phyloP scores from a whole-genome alignment of 108 stramenopile species.

The Conticribra weissflogii region DNA sequence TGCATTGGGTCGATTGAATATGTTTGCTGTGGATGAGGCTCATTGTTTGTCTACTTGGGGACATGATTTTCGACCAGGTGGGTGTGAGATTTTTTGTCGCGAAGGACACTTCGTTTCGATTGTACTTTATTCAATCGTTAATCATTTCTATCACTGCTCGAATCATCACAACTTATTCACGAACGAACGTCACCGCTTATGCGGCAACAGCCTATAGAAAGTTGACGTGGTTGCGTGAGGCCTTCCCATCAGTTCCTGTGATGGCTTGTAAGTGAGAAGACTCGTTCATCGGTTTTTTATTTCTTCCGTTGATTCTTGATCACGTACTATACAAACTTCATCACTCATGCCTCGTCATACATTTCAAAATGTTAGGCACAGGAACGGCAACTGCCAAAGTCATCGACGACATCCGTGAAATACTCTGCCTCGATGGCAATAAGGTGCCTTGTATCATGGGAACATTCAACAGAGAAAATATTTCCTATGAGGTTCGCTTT shows the following conservation, averaged over 20 bases:
- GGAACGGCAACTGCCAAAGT: slow-evolving; percentile 95
- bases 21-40: slow-evolving; percentile 97
- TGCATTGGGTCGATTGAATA: slow-evolving; percentile 58
- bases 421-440: slow-evolving; percentile 49
- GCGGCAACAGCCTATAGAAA: slow-evolving; percentile 71
- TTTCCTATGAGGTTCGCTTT: slow-evolving; percentile 82
- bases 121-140: too few relatives aligned
- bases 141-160: too few relatives aligned
- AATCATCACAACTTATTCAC: too few relatives aligned
- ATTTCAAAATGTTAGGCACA: too few relatives aligned
- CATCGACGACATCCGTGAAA: slow-evolving; percentile 74
- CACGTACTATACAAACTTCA: background rate
- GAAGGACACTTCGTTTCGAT: slow-evolving; percentile 46
- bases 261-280: slow-evolving; percentile 60
- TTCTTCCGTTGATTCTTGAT: background rate
- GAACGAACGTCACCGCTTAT: too few relatives aligned
- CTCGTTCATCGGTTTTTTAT: background rate
- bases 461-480: slow-evolving; percentile 94
- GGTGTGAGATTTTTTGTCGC: slow-evolving; percentile 27
- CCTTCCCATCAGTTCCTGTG: slow-evolving; percentile 85
- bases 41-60: slow-evolving; percentile 96
- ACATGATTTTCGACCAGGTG: slow-evolving; percentile 89
- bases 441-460: slow-evolving; percentile 56
- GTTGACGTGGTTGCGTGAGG: slow-evolving; percentile 67
- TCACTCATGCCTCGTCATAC: too few relatives aligned